phyloP scores from a whole-genome alignment of 176 grass and related monocot species.

The Alopecurus myosuroides region DNA sequence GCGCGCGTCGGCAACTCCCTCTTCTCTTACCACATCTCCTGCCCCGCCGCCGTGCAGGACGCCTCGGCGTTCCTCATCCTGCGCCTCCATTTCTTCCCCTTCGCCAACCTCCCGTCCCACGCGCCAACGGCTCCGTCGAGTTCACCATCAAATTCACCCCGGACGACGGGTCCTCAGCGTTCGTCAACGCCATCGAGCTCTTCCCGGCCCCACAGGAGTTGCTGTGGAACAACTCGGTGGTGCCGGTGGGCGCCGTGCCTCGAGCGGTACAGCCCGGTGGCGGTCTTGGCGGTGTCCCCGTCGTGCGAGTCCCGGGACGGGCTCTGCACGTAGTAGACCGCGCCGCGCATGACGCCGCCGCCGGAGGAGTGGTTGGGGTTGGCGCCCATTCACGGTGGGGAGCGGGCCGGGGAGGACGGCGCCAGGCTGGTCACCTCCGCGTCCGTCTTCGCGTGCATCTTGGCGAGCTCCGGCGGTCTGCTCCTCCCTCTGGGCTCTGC shows the following conservation, averaged over 20 bases:
- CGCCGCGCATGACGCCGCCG: background rate
- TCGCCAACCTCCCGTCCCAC: conserved; percentile 34
- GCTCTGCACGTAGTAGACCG: conserved; percentile 86
- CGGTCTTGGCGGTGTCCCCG: conserved; percentile 63
- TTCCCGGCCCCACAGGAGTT: conserved; percentile 43
- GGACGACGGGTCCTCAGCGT: conserved; percentile 17
- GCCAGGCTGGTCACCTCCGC: conserved; percentile 91
- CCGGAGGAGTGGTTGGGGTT: background rate
- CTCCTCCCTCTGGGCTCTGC: background rate
- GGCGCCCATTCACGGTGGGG: conserved; percentile 30
- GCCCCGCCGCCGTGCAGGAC: background rate
- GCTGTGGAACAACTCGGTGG: background rate
- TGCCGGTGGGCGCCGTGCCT: background rate
- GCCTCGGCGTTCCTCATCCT: conserved; percentile 36
- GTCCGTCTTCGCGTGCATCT: conserved; percentile 93
- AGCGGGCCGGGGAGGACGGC: conserved; percentile 56
- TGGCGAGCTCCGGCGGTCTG: background rate
- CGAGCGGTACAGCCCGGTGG: too few species aligned
- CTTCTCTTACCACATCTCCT: conserved; percentile 31
- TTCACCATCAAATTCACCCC: conserved; percentile 34
- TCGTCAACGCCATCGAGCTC: conserved; percentile 53
- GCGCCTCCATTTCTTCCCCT: conserved; percentile 81
- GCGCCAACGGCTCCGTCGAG: background rate
- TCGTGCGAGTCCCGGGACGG: conserved; percentile 90
- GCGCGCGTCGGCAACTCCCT: conserved; percentile 27